Percentiles rank a stretch among this genome's conserved stretches.
phyloP scores from a whole-genome alignment of 1,284 basidiomycete genomes.

The Calocybe gambosa region DNA sequence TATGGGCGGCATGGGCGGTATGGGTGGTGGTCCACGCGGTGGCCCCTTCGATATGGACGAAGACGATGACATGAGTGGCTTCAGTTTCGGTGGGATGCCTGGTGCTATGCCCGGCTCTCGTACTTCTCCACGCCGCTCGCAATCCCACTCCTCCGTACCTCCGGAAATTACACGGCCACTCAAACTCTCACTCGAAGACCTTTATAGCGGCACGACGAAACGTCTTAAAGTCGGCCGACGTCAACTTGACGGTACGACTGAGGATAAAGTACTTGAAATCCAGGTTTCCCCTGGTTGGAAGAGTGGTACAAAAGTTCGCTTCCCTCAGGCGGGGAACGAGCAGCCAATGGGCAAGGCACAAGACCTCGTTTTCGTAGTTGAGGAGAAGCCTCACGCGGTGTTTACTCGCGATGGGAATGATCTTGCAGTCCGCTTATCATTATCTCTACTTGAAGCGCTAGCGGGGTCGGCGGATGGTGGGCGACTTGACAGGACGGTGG shows the following conservation, averaged over 20 bases:
- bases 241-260: slow-evolving; percentile 64
- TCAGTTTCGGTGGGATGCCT: slow-evolving; percentile 47
- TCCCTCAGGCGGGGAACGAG: slow-evolving; percentile 85
- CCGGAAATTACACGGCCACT: slow-evolving; percentile 81
- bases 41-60: slow-evolving; percentile 33
- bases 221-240: slow-evolving; percentile 84
- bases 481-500: slow-evolving; percentile 47
- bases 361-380: slow-evolving; percentile 86
- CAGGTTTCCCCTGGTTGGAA: slow-evolving; percentile 85
- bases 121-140: slow-evolving; percentile 18
- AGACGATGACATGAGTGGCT: slow-evolving; percentile 35
- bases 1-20: slow-evolving; percentile 33
- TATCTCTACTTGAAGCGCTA: slow-evolving; percentile 85
- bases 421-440: slow-evolving; percentile 54
- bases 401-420: slow-evolving; percentile 83
- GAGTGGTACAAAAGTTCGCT: slow-evolving; percentile 88
- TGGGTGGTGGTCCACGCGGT: slow-evolving; percentile 32
- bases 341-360: slow-evolving; percentile 67
- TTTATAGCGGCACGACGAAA: slow-evolving; percentile 88
- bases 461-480: slow-evolving; percentile 37
- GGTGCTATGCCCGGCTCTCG: slow-evolving; percentile 33
- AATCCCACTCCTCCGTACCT: slow-evolving; percentile 23
- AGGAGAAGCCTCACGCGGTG: slow-evolving; percentile 79
- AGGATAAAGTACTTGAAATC: slow-evolving; percentile 91
- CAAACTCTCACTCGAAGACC: slow-evolving; percentile 83